Conservation (phyloP, 257 asterid genomes). For the Jacaranda mimosifolia region DNA sequence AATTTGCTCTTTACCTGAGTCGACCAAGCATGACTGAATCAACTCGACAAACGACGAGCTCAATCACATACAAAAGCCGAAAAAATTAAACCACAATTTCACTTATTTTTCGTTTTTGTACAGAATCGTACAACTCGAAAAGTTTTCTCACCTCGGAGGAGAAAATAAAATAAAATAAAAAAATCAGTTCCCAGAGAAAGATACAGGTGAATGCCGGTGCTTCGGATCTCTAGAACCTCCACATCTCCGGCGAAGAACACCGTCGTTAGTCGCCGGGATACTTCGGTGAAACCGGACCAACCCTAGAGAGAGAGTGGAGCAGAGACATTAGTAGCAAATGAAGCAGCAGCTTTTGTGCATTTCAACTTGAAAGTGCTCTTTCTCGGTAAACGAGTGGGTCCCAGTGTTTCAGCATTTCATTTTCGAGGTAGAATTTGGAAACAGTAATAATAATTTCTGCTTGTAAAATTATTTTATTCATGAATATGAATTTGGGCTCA, state of each 20-base stretch:
- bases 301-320: slow-evolving; percentile 27
- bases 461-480: background rate
- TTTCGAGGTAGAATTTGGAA: slow-evolving; percentile 1
- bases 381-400: background rate
- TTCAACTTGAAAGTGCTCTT: background rate
- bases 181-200: background rate
- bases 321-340: slow-evolving; percentile 14
- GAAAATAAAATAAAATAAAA: background rate
- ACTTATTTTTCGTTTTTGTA: background rate
- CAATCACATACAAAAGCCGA: background rate
- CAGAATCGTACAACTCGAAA: background rate
- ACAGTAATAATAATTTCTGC: background rate
- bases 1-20: background rate
- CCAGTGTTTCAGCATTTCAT: background rate
- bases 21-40: slow-evolving; percentile 29
- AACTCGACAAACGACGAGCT: slow-evolving; percentile 13
- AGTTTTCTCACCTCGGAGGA: slow-evolving; percentile 17
- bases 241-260: slow-evolving; percentile 7
- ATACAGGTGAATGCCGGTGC: slow-evolving; percentile 9
- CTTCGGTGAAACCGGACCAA: slow-evolving; percentile 8
- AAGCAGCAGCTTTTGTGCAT: slow-evolving; percentile 12
- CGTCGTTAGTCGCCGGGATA: slow-evolving; percentile 21
- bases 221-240: background rate
- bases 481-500: too few species aligned
- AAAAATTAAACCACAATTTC: background rate